Base-by-base conservation (phyloP, 2,329 filamentous ascomycete genomes). In the Botrytis medusae region DNA sequence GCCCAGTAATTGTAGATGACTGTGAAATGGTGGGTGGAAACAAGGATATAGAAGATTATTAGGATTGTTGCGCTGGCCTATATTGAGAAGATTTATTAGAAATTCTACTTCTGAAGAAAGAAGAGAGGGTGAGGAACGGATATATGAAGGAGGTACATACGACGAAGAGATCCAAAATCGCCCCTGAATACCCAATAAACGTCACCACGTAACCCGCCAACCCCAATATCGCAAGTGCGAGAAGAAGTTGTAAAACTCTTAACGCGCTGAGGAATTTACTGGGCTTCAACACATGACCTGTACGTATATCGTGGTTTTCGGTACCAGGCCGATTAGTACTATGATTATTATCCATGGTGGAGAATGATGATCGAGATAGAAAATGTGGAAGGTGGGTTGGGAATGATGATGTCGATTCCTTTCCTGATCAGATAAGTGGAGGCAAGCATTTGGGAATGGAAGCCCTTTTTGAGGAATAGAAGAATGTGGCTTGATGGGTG, bases 151-250 rank as follows among this genome's bases (percentile, higher is more conserved):
- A 48, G 18, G 18, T 7, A 37, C 72, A 22, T 71, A 73, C 72
- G 29, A 48, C 69, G 18, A 73, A 71, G 16, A 64, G 40, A 32
- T 62, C 65, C n/a, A 73, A 48, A 8, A 46, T 57, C 5, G 65
- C 72, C 1, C 72, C 72, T 2, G 65, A 70, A 32, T 71, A 73
- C 16, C 67, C 44, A 12, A 64, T 71, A 48, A 57, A 71, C 0
- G 72, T 71, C 14, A 73, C 67, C 14, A 70, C 72, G 25, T 57
- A 73, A 12, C 46, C 72, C 14, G 72, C 68, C 40, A 71, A 42
- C 0, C 72, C 72, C 6, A 73, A 32, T 7, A 73, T 71, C 16
- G 67, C 48, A 16, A 73, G 20, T 2, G 72, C 72, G 42, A 71
- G 20, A 8, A 71, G 37, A 5, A 73, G 29, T 37, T 73, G 67